Evolutionary conservation across 108 stramenopile species (phyloP).

Genomic region (Cyclotella choctawhatcheeana): DNA sequence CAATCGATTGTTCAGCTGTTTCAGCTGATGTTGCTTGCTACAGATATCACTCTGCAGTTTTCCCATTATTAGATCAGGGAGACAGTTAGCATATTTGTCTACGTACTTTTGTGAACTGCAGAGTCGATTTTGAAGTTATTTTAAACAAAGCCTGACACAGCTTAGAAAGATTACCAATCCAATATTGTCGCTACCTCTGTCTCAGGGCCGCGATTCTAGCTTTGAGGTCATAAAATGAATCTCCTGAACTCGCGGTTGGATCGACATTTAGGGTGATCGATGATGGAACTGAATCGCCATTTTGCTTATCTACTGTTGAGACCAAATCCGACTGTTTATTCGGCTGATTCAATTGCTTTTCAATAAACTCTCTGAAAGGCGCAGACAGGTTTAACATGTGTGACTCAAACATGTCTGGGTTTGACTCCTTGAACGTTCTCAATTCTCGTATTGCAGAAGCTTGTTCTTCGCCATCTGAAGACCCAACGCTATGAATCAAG

Average conservation of each 20-base stretch:
- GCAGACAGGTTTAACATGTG: conserved; percentile 70
- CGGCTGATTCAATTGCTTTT: conserved; percentile 44
- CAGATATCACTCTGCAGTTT: too few relatives aligned
- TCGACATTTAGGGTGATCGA: too few relatives aligned
- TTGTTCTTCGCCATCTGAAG: conserved; percentile 62
- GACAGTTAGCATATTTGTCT: too few relatives aligned
- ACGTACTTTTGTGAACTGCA: too few relatives aligned
- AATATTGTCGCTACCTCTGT: background rate
- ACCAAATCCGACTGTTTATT: background rate
- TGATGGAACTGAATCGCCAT: background rate
- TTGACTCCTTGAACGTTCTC: conserved; percentile 44
- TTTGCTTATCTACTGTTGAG: background rate
- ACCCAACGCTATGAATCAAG: conserved; percentile 68
- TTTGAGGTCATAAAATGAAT: background rate
- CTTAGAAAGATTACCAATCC: background rate
- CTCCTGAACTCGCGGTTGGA: background rate
- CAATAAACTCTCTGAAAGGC: conserved; percentile 65
- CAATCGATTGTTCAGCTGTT: too few relatives aligned
- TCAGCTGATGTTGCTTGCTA: too few relatives aligned
- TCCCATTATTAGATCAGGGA: too few relatives aligned
- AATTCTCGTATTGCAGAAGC: conserved; percentile 61
- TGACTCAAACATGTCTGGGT: conserved; percentile 60
- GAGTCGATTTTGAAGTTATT: too few relatives aligned
- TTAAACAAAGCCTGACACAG: too few relatives aligned
- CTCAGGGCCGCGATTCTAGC: conserved; percentile 20